Evolutionary conservation across 225 moss, liverwort and hornwort genomes (phyloP), one percentile per base, ranked within the genome.

Genomic region (Physcomitrellopsis africana): DNA sequence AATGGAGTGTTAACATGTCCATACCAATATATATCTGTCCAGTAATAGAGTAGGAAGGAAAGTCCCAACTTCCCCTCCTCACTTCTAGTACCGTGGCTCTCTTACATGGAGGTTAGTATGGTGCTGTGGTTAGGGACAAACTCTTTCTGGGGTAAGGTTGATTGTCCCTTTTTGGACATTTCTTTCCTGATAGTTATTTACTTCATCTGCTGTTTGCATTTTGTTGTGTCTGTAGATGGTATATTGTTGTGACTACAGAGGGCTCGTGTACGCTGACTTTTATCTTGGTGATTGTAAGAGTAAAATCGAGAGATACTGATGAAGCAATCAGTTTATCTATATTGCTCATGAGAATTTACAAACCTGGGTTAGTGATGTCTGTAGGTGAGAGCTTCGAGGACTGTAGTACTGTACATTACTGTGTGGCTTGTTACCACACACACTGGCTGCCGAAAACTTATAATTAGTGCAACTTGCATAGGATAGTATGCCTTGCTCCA

Each of bases 381-480:
- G 76, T 70, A 79, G 65, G 72, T 76, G 7, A 61, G 54, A 77
- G 67, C 75, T 83, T 75, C 48, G 78, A 76, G 79, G 76, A 70
- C 32, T 72, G 69, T 69, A 76, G 79, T 81, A 12, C 72, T 86
- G 86, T 84, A 87, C 76, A 87, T 81, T 81, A 84, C 72, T 70
- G 61, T 74, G 70, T 81, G 68, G 65, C 65, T 75, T 72, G 65
- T 76, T 20, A 29, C 70, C 78, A 81, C 67, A 58, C 70, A 60
- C 77, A 49, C 81, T 72, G 69, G 27, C 59, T 75, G 51, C 59
- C 73, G 75, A 73, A 65, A 75, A 43, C 22, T 49, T 72, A 61
- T 79, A 69, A 43, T 19, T 48, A 41, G 53, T 65, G 70, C 66
- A 27, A 74, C 75, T 70, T 65, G 70, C 74, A 68, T 65, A 74